A percentile compares a stretch with the other conserved stretches of the same genome.
Conservation (phyloP, 352 stramenopile species). For the Phytophthora pluvialis region DNA sequence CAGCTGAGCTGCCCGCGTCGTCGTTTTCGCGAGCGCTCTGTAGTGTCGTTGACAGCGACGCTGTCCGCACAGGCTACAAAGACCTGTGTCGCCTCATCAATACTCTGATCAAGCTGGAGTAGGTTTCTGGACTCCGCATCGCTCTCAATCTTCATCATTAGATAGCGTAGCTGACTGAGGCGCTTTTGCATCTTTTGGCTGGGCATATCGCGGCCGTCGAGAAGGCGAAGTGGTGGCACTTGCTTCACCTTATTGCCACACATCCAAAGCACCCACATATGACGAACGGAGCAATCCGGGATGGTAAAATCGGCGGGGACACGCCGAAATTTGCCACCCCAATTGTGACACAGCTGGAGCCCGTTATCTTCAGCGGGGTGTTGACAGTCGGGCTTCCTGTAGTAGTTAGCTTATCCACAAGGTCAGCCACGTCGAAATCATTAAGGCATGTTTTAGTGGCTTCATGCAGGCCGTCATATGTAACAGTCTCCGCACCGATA, state of each 20-base stretch:
- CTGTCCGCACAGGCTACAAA: not conserved
- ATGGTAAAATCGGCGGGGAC: constrained; percentile 7
- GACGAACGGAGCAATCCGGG: constrained; percentile 12
- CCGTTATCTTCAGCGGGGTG: too few species aligned
- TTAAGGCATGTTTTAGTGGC: too few species aligned
- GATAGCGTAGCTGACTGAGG: not conserved
- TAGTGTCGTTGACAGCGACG: too few species aligned
- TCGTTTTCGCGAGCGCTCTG: too few species aligned
- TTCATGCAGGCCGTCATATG: constrained; percentile 2
- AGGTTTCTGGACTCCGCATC: not conserved
- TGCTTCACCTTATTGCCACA: constrained; percentile 13
- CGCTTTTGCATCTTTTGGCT: constrained; percentile 18
- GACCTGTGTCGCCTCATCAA: not conserved
- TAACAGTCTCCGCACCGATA: too few species aligned
- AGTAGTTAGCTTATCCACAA: too few species aligned
- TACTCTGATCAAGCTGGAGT: not conserved
- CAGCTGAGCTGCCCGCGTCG: not conserved
- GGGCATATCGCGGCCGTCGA: constrained; percentile 15
- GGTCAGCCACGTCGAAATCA: too few species aligned
- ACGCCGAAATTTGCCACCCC: constrained; percentile 7
- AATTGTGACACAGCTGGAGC: not conserved
- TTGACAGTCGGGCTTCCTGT: too few species aligned
- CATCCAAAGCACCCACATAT: constrained; percentile 9
- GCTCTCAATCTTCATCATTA: not conserved
- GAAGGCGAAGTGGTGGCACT: not conserved